Base-by-base conservation (phyloP, 306 rosid species). In the Vicia sativa region DNA sequence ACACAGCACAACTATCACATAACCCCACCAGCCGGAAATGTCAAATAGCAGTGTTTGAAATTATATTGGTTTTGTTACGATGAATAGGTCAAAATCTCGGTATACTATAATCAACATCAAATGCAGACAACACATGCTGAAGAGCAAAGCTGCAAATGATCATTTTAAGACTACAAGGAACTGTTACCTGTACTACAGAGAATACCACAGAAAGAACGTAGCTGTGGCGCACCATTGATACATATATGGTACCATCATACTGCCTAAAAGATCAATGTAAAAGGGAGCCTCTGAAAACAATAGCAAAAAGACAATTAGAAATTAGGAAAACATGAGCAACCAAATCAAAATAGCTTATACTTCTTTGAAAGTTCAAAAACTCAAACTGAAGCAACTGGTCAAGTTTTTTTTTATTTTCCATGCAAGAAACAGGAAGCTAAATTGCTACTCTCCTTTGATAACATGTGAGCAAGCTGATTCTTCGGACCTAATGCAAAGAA, bases 401-500 rank as follows among this genome's bases (percentile, higher is more conserved):
- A 46, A 25, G 28, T 67, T 45, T 41, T 45, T 41, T 38, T 31
- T 28, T 12, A 6, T 31, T 62, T 31, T 57, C 23, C 18, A 67
- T 28, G 56, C 39, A 41, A 62, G 21, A 13, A 73, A 65, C 35
- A 19, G 65, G 25, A 60, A 68, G 62, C 11, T 34, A 45, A 67
- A 55, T 62, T 31, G 67, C 62, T 72, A 95, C 97, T n/a, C 99
- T 90, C 97, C 80, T 54, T 90, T 44, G 97, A 85, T 41, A 86
- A 62, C 97, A 95, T 95, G 88, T 95, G 99, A 37, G 78, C 73
- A 61, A 95, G 83, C 87, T 95, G 99, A 81, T 81, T 82, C 72
- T 84, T 70, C 23, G 99, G 95, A 80, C 99, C 97, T 90, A 74
- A 95, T 26, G 92, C 97, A 84, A 90, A 90, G 86, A 95, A 95